A percentile compares a stretch with the other conserved stretches of the same genome.
Conservation (phyloP, 2,329 filamentous ascomycete species). For the Fusarium sp. region DNA sequence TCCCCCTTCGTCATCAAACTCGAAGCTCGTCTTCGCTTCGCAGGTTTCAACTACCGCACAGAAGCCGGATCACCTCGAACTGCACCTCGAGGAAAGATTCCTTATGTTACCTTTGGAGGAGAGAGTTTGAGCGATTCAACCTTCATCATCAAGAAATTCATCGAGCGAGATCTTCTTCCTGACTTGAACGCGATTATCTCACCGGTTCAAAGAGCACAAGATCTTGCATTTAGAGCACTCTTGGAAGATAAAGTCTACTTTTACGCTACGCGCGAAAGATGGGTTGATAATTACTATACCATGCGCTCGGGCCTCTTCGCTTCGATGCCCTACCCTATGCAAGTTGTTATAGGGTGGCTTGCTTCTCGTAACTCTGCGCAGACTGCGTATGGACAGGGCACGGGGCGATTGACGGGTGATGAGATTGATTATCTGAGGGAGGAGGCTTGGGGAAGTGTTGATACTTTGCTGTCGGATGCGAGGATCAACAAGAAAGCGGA, state of each 20-base stretch:
- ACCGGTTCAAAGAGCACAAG: slow-evolving; percentile 54
- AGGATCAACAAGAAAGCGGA: slow-evolving; percentile 33
- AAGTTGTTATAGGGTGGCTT: slow-evolving; percentile 62
- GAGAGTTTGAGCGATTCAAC: slow-evolving; percentile 61
- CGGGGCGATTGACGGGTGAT: slow-evolving; percentile 59
- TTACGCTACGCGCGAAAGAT: slow-evolving; percentile 65
- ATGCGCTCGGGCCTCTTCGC: slow-evolving; percentile 65
- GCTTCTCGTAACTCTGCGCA: slow-evolving; percentile 55
- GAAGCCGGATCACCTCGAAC: slow-evolving; percentile 57
- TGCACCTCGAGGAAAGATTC: slow-evolving; percentile 69
- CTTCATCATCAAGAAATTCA: slow-evolving; percentile 62
- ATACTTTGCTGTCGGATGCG: slow-evolving; percentile 56
- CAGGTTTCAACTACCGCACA: slow-evolving; percentile 57
- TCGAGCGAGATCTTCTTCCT: slow-evolving; percentile 51
- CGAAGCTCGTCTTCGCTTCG: slow-evolving; percentile 69
- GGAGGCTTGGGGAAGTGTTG: slow-evolving; percentile 66
- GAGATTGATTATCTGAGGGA: slow-evolving; percentile 59
- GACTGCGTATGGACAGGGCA: slow-evolving; percentile 68
- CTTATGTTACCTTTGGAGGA: slow-evolving; percentile 60
- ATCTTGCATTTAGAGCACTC: slow-evolving; percentile 64
- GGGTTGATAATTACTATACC: slow-evolving; percentile 68
- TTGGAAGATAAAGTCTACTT: slow-evolving; percentile 72
- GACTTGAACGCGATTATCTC: slow-evolving; percentile 61
- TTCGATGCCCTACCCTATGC: slow-evolving; percentile 62
- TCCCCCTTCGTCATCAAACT: slow-evolving; percentile 73